Evolutionary conservation across 176 grass and related monocot species (phyloP).

Genomic region (Guadua angustifolia): DNA sequence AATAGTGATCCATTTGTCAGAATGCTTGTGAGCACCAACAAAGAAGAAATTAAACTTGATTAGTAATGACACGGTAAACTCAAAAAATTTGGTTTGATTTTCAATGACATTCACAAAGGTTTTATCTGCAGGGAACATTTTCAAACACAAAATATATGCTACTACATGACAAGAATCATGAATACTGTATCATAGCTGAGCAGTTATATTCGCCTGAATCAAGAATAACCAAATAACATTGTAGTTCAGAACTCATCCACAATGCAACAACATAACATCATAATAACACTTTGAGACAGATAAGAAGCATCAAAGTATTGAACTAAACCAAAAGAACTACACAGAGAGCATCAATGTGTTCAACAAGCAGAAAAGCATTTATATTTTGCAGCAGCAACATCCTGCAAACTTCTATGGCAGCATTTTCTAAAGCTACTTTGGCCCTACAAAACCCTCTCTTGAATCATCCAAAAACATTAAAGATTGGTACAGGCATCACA

Average conservation of each 20-base stretch:
- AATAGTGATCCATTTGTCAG: neutral
- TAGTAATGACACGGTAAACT: neutral
- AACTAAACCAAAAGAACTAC: neutral
- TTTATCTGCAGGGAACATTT: neutral
- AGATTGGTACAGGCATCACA: neutral
- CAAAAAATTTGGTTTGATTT: neutral
- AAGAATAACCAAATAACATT: neutral
- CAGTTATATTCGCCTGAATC: neutral
- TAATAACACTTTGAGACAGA: neutral
- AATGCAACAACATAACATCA: neutral
- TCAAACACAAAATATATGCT: neutral
- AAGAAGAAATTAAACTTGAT: neutral
- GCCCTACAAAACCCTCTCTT: neutral
- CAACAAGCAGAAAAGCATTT: neutral
- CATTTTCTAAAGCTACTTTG: neutral
- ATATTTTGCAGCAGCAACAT: no score
- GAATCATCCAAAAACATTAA: neutral
- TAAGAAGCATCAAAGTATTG: neutral
- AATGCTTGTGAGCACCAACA: neutral
- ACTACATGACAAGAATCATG: neutral
- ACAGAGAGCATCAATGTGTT: neutral
- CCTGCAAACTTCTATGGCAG: neutral
- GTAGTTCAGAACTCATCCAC: neutral
- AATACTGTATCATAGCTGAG: neutral
- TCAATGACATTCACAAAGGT: neutral